A percentile compares a stretch with the other conserved stretches of the same genome.
These are phyloP conservation scores for Kingdonia uniflora DNA, from an alignment of 164 flowering plant genomes.

Conservation along the genomic window DNA sequence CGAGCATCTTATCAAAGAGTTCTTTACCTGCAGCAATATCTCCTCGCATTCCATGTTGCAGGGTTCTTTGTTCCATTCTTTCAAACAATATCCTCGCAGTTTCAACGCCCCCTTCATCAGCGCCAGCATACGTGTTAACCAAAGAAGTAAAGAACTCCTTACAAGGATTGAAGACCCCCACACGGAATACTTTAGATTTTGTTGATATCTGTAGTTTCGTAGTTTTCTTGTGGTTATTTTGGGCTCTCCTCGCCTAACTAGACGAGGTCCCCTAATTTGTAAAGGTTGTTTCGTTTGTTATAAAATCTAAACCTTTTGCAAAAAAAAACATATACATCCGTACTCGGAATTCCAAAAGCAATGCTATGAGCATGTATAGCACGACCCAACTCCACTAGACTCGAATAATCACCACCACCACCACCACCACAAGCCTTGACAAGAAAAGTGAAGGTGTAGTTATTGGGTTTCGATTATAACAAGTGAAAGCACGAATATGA, in stretches of 20 bases:
- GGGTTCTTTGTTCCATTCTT: constrained; percentile 15
- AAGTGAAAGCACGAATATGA: constrained; percentile 3
- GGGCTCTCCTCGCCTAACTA: too few relatives aligned
- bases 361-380: constrained; percentile 18
- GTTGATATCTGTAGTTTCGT: too few relatives aligned
- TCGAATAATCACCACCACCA: not conserved
- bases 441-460: constrained; percentile 22
- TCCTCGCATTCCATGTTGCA: constrained; percentile 21
- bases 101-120: constrained; percentile 5
- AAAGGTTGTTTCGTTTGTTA: too few relatives aligned
- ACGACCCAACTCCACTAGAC: constrained; percentile 2
- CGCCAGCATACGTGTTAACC: constrained; percentile 17
- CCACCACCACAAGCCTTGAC: constrained; percentile 11
- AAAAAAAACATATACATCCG: constrained; percentile 16
- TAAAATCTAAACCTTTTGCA: too few relatives aligned
- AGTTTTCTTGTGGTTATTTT: too few relatives aligned
- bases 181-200: too few relatives aligned
- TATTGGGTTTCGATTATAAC: constrained; percentile 14
- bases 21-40: constrained; percentile 8
- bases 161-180: too few relatives aligned
- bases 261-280: too few relatives aligned
- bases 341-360: constrained; percentile 16
- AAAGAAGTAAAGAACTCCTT: constrained; percentile 17
- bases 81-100: constrained; percentile 15
- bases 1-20: constrained; percentile 22